Evolutionary conservation across 225 moss, liverwort and hornwort species (phyloP), one percentile per base, ranked within the genome.

Genomic region (Straminergon stramineum): DNA sequence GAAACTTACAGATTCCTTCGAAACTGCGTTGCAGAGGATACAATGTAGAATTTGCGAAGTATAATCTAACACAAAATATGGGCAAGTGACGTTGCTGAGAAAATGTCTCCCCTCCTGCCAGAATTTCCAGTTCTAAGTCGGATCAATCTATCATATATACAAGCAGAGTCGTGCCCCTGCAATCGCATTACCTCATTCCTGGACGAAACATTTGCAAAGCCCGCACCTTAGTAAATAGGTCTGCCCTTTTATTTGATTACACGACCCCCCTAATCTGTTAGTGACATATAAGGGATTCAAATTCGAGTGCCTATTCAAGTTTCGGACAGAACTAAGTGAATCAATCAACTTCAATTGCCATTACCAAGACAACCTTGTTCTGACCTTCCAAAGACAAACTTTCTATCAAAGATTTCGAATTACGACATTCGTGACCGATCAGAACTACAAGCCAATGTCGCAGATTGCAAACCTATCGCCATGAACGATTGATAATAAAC

Each of bases 181-280:
- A 74, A 89, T 87, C 84, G 78, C 86, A 73, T 84, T 53, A 86
- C 53, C 61, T 80, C 84, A 91, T 62, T 63, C 89, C 89, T 89
- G 89, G 63, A 85, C 77, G 82, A 87, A 71, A 89, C 85, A 85
- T 87, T 87, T 68, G 53, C 83, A 87, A 84, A 78, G 52, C 67
- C 87, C 87, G 88, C 87, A 61, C 45, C 90, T 92, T 83, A 89
- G 89, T 87, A 84, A 68, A 75, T 31, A 53, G 22, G 34, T 52
- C 48, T 62, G 55, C 76, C 76, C 20, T 69, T 86, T 51, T 45
- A 62, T 61, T 62, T 43, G 37, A 76, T 73, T 57, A 55, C 45
- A 89, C 17, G 73, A 26, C 35, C 58, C 65, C 43, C 28, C 22
- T 60, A 58, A 15, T 37, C 61, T 35, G n/a, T 84, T 79, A 57